Conservation (phyloP, 1,284 basidiomycete genomes). For the Apiotrichum brassicae region DNA sequence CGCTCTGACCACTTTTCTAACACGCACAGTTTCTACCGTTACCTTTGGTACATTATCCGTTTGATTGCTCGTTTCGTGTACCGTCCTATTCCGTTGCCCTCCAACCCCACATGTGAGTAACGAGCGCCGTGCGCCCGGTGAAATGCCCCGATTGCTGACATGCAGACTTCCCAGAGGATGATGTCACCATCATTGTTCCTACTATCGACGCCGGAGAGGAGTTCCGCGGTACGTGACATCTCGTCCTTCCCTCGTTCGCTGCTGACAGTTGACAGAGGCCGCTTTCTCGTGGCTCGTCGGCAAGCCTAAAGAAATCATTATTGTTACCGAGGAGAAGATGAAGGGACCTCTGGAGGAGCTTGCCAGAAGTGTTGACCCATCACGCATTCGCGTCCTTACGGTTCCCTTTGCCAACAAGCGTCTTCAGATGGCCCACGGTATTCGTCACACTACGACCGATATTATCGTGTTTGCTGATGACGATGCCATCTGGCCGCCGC, state of each 20-base stretch:
- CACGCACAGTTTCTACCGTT: conserved; percentile 58
- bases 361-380: conserved; percentile 74
- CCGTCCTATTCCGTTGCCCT: conserved; percentile 74
- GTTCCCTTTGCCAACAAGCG: conserved; percentile 90
- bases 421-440: conserved; percentile 84
- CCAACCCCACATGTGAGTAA: conserved; percentile 72
- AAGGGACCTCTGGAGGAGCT: conserved; percentile 74
- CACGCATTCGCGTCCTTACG: conserved; percentile 74
- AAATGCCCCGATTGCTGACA: not conserved
- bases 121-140: not conserved
- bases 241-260: not conserved
- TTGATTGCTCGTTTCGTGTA: conserved; percentile 67
- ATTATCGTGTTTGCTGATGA: conserved; percentile 95
- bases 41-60: conserved; percentile 82
- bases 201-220: conserved; percentile 91
- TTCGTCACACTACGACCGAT: conserved; percentile 79
- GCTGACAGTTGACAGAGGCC: conserved; percentile 54
- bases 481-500: conserved; percentile 89
- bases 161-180: conserved; percentile 59
- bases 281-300: conserved; percentile 83
- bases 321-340: conserved; percentile 90
- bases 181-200: conserved; percentile 90
- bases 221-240: conserved; percentile 56
- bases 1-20: conserved; percentile 1
- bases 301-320: conserved; percentile 84